Evolutionary conservation across 2,329 filamentous ascomycete species (phyloP), one percentile per base, ranked within the genome.

Genomic region (Fusarium sp.): DNA sequence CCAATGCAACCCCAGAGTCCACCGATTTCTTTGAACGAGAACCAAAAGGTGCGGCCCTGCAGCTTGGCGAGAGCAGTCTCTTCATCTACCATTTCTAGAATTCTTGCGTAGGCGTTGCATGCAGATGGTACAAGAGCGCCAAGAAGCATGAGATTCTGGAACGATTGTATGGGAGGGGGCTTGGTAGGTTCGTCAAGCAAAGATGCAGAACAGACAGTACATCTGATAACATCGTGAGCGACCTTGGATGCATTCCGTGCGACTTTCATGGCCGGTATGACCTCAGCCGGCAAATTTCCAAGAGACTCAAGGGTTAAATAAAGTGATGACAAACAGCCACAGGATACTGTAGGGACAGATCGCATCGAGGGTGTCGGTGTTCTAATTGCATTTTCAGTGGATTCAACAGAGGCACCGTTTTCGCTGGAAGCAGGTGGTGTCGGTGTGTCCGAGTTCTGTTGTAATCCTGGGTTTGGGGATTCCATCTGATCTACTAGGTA

Each of bases 131-230:
- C 80, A 35, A 91, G 83, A 4, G 88, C 85, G 11, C 85, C 87
- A 7, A 91, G 81, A 57, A 89, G 82, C 88, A 90, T 90, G 54
- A 86, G 82, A 75, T 85, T 90, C 76, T 91, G 89, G 68, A 89
- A 87, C 35, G 83, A 73, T 56, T 87, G 84, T 55, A 89, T 83
- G 27, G 84, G 81, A 3, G 83, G 80, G 2, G 80, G 77, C 35
- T 79, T 70, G 31, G 72, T 71, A 2, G 79, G 72, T 10, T 84
- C 81, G 12, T 81, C 75, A 20, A 82, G 49, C 36, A 82, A 61
- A 38, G 81, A 78, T 29, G 81, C 79, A 55, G 84, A 84, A 79
- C 89, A 91, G 20, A 79, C 71, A 3, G 81, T 76, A 75, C 89
- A 91, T 70, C 83, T 81, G 54, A 89, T 83, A 22, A 85, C 83